phyloP scores from a whole-genome alignment of 768 basidiomycete genomes.

The Collybia sordida region DNA sequence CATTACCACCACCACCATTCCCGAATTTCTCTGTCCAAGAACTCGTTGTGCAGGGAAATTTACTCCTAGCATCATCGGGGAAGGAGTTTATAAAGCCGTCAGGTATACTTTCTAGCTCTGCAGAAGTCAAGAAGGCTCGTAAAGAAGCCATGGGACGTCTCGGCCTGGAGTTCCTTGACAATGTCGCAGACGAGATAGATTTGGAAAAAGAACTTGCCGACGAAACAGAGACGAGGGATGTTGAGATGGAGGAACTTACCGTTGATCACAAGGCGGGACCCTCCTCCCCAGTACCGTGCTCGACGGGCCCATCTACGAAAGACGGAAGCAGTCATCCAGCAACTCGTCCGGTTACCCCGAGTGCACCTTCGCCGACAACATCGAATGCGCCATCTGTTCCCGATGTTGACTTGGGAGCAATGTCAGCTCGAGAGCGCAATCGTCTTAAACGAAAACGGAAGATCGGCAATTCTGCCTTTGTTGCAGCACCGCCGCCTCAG shows the following conservation, averaged over 20 bases:
- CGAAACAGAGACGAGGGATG: conserved; percentile 45
- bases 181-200: conserved; percentile 80
- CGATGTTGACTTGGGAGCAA: conserved; percentile 48
- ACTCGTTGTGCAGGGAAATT: conserved; percentile 70
- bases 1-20: conserved; percentile 52
- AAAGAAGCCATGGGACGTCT: conserved; percentile 88
- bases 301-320: conserved; percentile 29
- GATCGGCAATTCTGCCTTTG: conserved; percentile 79
- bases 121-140: conserved; percentile 84
- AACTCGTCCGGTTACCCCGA: conserved; percentile 46
- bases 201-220: conserved; percentile 78
- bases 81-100: conserved; percentile 84
- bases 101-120: conserved; percentile 68
- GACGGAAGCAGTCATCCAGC: conserved; percentile 37
- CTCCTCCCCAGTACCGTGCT: conserved; percentile 42
- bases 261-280: conserved; percentile 39
- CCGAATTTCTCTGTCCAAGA: conserved; percentile 76
- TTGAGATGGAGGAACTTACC: conserved; percentile 34
- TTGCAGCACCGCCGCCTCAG: conserved; percentile 69
- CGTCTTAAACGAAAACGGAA: conserved; percentile 95
- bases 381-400: conserved; percentile 37
- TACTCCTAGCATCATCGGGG: conserved; percentile 89
- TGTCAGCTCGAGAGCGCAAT: conserved; percentile 93
- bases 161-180: conserved; percentile 84
- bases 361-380: conserved; percentile 51